Evolutionary conservation across 2,329 filamentous ascomycete species (phyloP).

Genomic region (Didymella exigua): DNA sequence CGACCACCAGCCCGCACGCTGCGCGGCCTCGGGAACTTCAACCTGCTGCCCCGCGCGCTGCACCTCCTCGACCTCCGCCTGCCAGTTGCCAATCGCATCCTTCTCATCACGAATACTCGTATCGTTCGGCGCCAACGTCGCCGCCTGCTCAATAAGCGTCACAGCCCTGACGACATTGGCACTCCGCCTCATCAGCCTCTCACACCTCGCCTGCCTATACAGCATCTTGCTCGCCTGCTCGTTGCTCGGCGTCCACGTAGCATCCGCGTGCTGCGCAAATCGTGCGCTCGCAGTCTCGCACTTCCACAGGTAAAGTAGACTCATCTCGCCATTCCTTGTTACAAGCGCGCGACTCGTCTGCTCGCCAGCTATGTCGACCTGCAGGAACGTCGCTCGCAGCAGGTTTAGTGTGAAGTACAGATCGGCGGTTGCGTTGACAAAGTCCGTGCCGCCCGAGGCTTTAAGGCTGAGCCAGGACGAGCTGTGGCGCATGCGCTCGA

Average conservation of each 20-base stretch:
- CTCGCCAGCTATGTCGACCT: conserved; percentile 30
- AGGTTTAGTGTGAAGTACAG: conserved; percentile 35
- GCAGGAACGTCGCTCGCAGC: conserved; percentile 30
- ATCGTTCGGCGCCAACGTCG: conserved; percentile 25
- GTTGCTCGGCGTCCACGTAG: conserved; percentile 33
- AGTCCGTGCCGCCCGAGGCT: conserved; percentile 28
- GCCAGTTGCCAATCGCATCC: conserved; percentile 24
- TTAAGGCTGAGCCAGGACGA: conserved; percentile 31
- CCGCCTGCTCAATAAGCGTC: conserved; percentile 26
- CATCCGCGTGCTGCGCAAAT: conserved; percentile 31
- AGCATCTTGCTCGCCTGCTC: conserved; percentile 33
- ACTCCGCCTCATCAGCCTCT: conserved; percentile 23
- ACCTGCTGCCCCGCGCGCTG: conserved; percentile 5
- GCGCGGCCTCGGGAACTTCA: not conserved
- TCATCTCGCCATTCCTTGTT: conserved; percentile 22
- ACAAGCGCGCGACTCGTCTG: not conserved
- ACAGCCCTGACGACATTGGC: conserved; percentile 21
- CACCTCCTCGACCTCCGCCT: conserved; percentile 17
- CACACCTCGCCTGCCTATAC: conserved; percentile 29
- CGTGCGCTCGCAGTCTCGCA: conserved; percentile 31
- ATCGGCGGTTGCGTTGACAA: conserved; percentile 32
- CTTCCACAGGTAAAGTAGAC: conserved; percentile 26
- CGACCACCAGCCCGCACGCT: conserved; percentile 8
- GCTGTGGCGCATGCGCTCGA: conserved; percentile 37
- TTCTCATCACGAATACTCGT: conserved; percentile 28